phyloP scores from a whole-genome alignment of 768 basidiomycete genomes.

The Daedaleopsis nitida region DNA sequence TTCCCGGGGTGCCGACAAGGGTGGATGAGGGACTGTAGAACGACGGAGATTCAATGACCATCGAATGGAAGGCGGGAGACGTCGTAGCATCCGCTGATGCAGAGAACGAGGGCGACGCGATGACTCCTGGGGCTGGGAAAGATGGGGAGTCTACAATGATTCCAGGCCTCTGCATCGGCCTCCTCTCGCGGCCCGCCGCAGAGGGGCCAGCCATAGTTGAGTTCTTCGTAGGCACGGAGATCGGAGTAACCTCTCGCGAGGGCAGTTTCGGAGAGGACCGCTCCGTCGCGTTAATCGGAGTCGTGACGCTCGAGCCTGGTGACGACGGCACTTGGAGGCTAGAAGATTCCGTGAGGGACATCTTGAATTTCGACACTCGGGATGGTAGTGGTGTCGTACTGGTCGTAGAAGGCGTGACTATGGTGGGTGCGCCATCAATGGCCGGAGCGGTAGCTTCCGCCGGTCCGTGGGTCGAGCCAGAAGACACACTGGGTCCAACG shows the following conservation, averaged over 20 bases:
- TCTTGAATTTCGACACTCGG: constrained; percentile 30
- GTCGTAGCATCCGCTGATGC: not conserved
- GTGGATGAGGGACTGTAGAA: constrained; percentile 17
- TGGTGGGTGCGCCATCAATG: constrained; percentile 12
- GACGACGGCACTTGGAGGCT: constrained; percentile 3
- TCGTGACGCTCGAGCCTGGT: constrained; percentile 12
- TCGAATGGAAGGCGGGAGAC: not conserved
- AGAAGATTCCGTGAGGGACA: constrained; percentile 11
- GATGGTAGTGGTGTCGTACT: constrained; percentile 9
- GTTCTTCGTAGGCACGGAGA: constrained; percentile 16
- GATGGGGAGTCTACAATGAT: constrained; percentile 32
- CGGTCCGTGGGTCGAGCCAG: not conserved
- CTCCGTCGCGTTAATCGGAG: constrained; percentile 18
- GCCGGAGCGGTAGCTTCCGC: not conserved
- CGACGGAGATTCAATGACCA: constrained; percentile 27
- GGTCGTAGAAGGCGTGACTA: not conserved
- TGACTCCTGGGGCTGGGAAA: constrained; percentile 16
- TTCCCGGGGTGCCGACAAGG: constrained; percentile 6
- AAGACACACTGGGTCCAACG: constrained; percentile 25
- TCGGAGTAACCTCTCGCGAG: constrained; percentile 14
- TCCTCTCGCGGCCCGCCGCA: not conserved
- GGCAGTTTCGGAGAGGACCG: constrained; percentile 30
- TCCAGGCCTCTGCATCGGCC: constrained; percentile 23
- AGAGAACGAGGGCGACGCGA: constrained; percentile 15
- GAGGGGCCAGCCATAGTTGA: constrained; percentile 1